Evolutionary conservation across 2,329 filamentous ascomycete species (phyloP).

Genomic region (Phoma herbarum): DNA sequence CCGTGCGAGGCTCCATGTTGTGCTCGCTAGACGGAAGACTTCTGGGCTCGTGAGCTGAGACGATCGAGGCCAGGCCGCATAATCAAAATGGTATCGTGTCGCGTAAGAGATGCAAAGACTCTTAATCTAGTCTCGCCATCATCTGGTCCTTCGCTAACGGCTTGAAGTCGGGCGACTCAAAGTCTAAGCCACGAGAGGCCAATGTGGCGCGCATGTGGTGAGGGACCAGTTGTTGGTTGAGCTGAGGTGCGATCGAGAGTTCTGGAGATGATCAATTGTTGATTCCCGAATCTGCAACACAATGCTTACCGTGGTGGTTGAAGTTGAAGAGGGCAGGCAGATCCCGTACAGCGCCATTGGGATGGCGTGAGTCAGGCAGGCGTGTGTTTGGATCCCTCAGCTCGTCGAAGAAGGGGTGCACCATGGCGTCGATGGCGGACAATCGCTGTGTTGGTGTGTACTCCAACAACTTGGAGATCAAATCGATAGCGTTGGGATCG

Average conservation of each 20-base stretch:
- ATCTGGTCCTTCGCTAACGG: conserved; percentile 94
- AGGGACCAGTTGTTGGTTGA: conserved; percentile 90
- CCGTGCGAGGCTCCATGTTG: conserved; percentile 49
- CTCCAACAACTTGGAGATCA: conserved; percentile 92
- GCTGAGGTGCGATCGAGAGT: conserved; percentile 89
- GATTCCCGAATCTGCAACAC: not conserved
- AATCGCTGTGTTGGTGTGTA: conserved; percentile 97
- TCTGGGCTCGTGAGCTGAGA: conserved; percentile 44
- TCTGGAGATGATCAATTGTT: conserved; percentile 63
- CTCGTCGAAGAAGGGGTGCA: conserved; percentile 98
- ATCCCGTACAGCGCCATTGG: conserved; percentile 79
- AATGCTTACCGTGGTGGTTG: conserved; percentile 81
- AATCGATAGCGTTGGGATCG: conserved; percentile 88
- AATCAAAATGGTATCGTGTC: conserved; percentile 54
- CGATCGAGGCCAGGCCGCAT: conserved; percentile 48
- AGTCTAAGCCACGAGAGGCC: conserved; percentile 81
- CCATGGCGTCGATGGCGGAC: conserved; percentile 94
- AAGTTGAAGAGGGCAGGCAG: conserved; percentile 93
- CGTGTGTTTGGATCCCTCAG: conserved; percentile 89
- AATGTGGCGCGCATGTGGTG: conserved; percentile 79
- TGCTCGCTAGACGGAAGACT: conserved; percentile 43
- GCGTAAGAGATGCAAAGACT: conserved; percentile 42
- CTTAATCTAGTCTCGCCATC: conserved; percentile 93
- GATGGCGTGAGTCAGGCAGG: conserved; percentile 92
- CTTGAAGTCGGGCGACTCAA: conserved; percentile 81